These are phyloP conservation scores for Xylaria bambusicola DNA, from an alignment of 495 filamentous ascomycete genomes.

Conservation along the genomic window DNA sequence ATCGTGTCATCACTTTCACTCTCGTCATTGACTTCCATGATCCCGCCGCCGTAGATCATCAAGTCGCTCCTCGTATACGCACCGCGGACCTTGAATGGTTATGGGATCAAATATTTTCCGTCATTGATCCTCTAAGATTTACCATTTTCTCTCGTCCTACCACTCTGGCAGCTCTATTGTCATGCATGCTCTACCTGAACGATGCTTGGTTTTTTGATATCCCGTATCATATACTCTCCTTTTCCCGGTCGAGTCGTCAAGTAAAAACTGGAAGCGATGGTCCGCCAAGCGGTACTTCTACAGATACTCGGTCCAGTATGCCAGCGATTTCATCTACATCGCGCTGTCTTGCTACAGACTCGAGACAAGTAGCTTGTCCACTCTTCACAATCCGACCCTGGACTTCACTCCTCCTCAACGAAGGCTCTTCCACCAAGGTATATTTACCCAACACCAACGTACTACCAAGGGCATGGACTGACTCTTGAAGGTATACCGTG, in stretches of 20 bases:
- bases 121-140: constrained; percentile 44
- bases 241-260: constrained; percentile 23
- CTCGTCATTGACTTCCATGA: constrained; percentile 28
- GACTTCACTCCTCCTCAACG: constrained; percentile 46
- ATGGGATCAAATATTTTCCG: constrained; percentile 45
- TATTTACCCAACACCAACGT: background rate
- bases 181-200: constrained; percentile 37
- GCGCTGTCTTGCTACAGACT: background rate
- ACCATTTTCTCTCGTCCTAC: constrained; percentile 45
- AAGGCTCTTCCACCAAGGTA: constrained; percentile 36
- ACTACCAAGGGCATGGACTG: background rate
- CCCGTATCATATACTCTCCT: constrained; percentile 47
- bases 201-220: constrained; percentile 44
- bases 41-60: constrained; percentile 20
- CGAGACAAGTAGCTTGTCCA: constrained; percentile 20
- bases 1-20: constrained; percentile 36
- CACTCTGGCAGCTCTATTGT: constrained; percentile 42
- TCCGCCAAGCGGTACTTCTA: background rate
- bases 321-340: no score
- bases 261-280: background rate
- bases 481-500: constrained; percentile 32
- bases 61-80: constrained; percentile 26
- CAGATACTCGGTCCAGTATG: background rate
- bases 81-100: constrained; percentile 38
- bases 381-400: constrained; percentile 44